Conservation (phyloP, 2,329 filamentous ascomycete genomes). For the Hymenoscyphus albidus region DNA sequence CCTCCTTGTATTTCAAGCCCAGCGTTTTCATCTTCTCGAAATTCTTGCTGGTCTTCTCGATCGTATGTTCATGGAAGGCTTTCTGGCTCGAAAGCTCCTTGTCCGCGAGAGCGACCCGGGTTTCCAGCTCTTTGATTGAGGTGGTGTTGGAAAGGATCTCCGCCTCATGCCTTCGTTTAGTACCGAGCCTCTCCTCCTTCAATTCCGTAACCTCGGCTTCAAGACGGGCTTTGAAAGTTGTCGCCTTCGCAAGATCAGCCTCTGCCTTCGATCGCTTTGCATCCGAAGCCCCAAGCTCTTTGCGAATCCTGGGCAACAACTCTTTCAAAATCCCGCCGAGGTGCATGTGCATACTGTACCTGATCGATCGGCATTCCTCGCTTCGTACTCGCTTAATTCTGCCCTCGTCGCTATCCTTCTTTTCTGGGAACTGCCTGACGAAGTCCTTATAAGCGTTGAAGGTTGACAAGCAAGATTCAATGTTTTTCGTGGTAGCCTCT, state of each 20-base stretch:
- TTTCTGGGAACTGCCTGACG: not conserved
- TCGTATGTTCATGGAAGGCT: not conserved
- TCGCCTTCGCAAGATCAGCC: not conserved
- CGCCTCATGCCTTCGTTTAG: not conserved
- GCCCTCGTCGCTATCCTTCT: not conserved
- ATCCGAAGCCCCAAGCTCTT: not conserved
- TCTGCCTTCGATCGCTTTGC: not conserved
- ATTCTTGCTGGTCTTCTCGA: not conserved
- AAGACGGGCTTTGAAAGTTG: not conserved
- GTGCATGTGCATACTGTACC: not conserved
- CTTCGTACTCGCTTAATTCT: not conserved
- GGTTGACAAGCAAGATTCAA: not conserved
- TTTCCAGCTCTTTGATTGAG: not conserved
- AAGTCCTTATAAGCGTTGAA: too few relatives aligned
- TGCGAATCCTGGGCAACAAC: not conserved
- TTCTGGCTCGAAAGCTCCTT: not conserved
- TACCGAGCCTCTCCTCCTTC: not conserved
- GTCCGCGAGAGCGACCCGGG: not conserved
- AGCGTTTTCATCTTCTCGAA: not conserved
- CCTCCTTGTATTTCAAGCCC: not conserved
- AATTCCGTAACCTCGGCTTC: not conserved
- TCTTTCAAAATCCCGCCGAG: not conserved
- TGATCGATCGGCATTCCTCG: not conserved
- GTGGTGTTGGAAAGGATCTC: not conserved
- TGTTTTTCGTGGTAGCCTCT: not conserved